These are phyloP conservation scores for Takakia lepidozioides DNA, from an alignment of 225 moss, liverwort and hornwort species.

Conservation along the genomic window DNA sequence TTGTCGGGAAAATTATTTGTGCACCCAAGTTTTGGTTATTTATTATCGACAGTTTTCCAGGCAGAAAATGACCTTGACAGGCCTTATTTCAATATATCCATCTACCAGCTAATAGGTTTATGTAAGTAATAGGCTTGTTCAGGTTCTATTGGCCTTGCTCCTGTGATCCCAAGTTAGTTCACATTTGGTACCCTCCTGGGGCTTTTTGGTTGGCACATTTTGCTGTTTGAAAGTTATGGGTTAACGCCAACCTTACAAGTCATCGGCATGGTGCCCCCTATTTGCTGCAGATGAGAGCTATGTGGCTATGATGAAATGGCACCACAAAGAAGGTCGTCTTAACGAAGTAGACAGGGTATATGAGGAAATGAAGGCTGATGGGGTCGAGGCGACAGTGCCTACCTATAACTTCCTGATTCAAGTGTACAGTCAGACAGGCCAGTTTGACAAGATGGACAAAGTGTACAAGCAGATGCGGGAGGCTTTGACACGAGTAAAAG, in stretches of 20 bases:
- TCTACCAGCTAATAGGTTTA: too few relatives aligned
- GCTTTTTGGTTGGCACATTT: too few relatives aligned
- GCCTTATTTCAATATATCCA: too few relatives aligned
- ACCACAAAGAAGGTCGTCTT: conserved; percentile 24
- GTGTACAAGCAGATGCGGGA: conserved; percentile 32
- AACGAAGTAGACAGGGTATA: conserved; percentile 23
- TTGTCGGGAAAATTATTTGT: too few relatives aligned
- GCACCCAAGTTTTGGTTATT: too few relatives aligned
- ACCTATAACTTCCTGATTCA: conserved; percentile 35
- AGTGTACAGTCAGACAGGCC: conserved; percentile 32
- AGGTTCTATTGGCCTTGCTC: too few relatives aligned
- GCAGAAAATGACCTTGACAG: too few relatives aligned
- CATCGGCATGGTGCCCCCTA: neutral
- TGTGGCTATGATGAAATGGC: conserved; percentile 29
- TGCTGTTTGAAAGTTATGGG: neutral
- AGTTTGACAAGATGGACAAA: conserved; percentile 34
- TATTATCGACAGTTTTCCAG: too few relatives aligned
- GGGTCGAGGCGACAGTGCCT: conserved; percentile 14
- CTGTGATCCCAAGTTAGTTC: conserved; percentile 1
- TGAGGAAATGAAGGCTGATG: conserved; percentile 29
- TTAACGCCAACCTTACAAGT: neutral
- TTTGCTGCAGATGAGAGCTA: conserved; percentile 23
- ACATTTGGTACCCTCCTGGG: too few relatives aligned
- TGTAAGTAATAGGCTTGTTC: too few relatives aligned
- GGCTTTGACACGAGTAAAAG: conserved; percentile 15